Evolutionary conservation across 345 rosid genomes (phyloP).

Genomic region (Eucalyptus caleyi): DNA sequence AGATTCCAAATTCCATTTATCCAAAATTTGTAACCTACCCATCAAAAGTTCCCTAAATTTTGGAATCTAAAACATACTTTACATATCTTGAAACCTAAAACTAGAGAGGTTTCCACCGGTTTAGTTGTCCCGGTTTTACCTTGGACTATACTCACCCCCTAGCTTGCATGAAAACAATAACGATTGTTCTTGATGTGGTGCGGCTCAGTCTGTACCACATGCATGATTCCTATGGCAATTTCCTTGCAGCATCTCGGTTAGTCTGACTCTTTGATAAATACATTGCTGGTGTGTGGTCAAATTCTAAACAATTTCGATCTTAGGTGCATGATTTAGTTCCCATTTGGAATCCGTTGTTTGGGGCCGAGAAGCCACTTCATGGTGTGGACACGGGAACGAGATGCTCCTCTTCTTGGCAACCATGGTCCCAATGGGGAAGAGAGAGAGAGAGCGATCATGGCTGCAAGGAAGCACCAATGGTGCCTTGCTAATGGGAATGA

Average conservation of each 20-base stretch:
- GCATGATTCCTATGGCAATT: neutral
- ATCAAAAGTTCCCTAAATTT: too few species aligned
- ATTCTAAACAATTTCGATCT: neutral
- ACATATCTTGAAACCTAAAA: too few species aligned
- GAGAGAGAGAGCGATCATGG: neutral
- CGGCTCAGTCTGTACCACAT: accelerated
- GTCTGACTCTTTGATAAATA: neutral
- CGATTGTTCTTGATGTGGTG: neutral
- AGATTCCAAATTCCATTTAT: too few species aligned
- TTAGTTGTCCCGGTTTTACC: too few species aligned
- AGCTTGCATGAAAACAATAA: neutral
- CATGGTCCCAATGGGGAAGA: too few species aligned
- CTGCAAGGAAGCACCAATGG: neutral
- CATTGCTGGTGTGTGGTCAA: neutral
- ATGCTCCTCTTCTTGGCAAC: neutral
- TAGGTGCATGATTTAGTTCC: neutral
- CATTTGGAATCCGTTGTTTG: neutral
- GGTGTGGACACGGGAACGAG: neutral
- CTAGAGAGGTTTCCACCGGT: too few species aligned
- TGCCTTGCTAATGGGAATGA: neutral
- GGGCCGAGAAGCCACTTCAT: neutral
- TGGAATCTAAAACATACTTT: accelerated
- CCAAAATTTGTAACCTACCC: too few species aligned
- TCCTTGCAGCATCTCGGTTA: accelerated
- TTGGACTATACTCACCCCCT: too few species aligned